Percentiles rank a stretch among this genome's conserved stretches.
These are phyloP conservation scores for Zelonia costaricensis DNA, from an alignment of 208 protist genomes.

Conservation along the genomic window DNA sequence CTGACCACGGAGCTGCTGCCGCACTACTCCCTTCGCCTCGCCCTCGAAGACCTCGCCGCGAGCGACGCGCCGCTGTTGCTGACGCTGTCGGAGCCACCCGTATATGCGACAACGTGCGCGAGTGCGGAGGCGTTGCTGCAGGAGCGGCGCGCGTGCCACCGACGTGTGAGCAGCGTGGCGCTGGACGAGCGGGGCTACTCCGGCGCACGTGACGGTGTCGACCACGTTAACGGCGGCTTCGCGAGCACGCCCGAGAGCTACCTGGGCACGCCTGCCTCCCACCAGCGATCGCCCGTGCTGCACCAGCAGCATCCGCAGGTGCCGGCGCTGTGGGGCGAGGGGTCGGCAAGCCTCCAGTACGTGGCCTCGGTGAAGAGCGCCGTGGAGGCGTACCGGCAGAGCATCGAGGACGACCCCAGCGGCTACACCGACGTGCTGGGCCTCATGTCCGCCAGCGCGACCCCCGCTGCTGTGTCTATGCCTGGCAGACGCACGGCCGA, in stretches of 20 bases:
- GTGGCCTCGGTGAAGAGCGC: constrained; percentile 39
- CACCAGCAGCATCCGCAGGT: constrained; percentile 22
- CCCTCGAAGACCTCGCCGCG: constrained; percentile 10
- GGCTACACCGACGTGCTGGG: constrained; percentile 34
- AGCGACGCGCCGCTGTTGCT: constrained; percentile 25
- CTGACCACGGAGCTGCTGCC: constrained; percentile 12
- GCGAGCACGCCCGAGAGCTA: constrained; percentile 3
- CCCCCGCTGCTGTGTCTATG: background rate
- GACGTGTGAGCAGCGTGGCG: background rate
- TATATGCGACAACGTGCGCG: constrained; percentile 21
- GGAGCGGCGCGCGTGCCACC: constrained; percentile 13
- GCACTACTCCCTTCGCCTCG: constrained; percentile 13
- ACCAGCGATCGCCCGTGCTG: constrained; percentile 2
- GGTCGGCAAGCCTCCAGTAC: constrained; percentile 34
- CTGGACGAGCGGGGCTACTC: constrained; percentile 9
- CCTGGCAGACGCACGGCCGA: background rate
- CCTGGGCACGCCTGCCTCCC: constrained; percentile 12
- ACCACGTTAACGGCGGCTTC: constrained; percentile 4
- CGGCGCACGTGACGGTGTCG: no score
- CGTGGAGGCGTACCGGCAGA: constrained; percentile 34
- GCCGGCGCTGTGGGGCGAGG: constrained; percentile 48
- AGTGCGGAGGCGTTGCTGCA: constrained; percentile 21
- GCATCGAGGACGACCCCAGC: constrained; percentile 26
- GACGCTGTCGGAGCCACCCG: constrained; percentile 27
- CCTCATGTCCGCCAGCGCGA: constrained; percentile 11